phyloP scores from a whole-genome alignment of 163 green algal genomes.

The Chlamydomonas reinhardtii region DNA sequence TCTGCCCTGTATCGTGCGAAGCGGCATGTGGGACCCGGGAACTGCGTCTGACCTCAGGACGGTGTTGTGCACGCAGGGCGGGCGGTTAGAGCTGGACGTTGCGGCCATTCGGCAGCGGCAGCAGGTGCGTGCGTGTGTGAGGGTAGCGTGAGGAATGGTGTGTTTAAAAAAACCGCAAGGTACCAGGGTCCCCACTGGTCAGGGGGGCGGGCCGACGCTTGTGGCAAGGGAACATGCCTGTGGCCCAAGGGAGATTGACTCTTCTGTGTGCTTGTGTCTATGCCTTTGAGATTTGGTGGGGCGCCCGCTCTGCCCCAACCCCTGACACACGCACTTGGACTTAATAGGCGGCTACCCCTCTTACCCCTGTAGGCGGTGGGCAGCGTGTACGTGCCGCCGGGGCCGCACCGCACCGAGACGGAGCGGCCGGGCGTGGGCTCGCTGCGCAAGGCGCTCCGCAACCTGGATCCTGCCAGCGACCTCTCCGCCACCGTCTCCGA shows the following conservation, averaged over 20 bases:
- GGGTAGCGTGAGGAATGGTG: too few relatives aligned
- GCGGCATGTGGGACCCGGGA: too few relatives aligned
- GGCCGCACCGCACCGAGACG: conserved; percentile 45
- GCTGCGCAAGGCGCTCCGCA: conserved; percentile 29
- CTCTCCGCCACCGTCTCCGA: conserved; percentile 28
- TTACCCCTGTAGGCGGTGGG: conserved; percentile 24
- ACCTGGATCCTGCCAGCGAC: not conserved
- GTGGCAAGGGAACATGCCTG: too few relatives aligned
- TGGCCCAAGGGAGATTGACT: too few relatives aligned
- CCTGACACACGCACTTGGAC: too few relatives aligned
- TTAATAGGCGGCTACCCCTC: too few relatives aligned
- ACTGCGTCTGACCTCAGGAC: not conserved
- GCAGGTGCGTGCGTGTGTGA: not conserved
- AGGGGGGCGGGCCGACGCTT: too few relatives aligned
- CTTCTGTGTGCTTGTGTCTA: too few relatives aligned
- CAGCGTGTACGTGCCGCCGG: conserved; percentile 51
- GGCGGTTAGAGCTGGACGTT: conserved; percentile 57
- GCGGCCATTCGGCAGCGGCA: conserved; percentile 54
- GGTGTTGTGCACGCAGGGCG: conserved; percentile 1
- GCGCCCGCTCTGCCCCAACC: not conserved
- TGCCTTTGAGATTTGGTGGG: too few relatives aligned
- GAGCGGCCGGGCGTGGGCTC: conserved; percentile 50
- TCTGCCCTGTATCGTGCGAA: too few relatives aligned
- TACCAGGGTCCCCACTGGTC: too few relatives aligned
- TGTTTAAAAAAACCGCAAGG: too few relatives aligned